Percentiles rank a stretch among this genome's conserved stretches.
phyloP scores from a whole-genome alignment of 371 early-diverging fungal genomes.

The Syncephalastrum monosporum region DNA sequence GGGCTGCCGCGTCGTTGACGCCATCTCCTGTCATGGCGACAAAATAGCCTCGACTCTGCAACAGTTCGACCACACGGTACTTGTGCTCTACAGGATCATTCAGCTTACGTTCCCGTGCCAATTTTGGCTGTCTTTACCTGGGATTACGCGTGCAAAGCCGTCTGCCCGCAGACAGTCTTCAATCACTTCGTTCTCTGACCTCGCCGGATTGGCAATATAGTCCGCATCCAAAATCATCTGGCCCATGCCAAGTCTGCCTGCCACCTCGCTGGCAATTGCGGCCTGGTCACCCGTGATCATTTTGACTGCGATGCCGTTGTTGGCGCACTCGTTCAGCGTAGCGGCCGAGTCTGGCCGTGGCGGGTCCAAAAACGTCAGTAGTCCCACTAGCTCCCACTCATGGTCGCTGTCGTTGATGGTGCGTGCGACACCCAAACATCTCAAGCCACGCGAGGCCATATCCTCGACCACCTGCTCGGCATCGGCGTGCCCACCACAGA shows the following conservation, averaged over 20 bases:
- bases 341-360: conserved; percentile 71
- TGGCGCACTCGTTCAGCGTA: conserved; percentile 65
- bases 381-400: conserved; percentile 64
- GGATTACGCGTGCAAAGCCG: conserved; percentile 78
- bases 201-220: conserved; percentile 66
- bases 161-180: conserved; percentile 66
- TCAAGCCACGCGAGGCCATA: conserved; percentile 79
- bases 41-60: conserved; percentile 71
- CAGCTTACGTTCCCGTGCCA: not conserved
- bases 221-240: conserved; percentile 69
- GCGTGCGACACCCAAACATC: conserved; percentile 86
- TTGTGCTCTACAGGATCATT: conserved; percentile 60
- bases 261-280: conserved; percentile 80
- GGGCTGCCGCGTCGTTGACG: conserved; percentile 86
- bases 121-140: conserved; percentile 17
- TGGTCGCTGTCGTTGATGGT: conserved; percentile 57
- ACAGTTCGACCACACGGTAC: conserved; percentile 73
- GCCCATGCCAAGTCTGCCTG: conserved; percentile 68
- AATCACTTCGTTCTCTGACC: conserved; percentile 46
- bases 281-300: conserved; percentile 88
- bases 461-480: conserved; percentile 76
- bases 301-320: conserved; percentile 69
- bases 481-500: conserved; percentile 78
- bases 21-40: conserved; percentile 92
- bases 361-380: conserved; percentile 87